phyloP scores from a whole-genome alignment of 371 early-diverging fungal species.

The Lichtheimia ornata region DNA sequence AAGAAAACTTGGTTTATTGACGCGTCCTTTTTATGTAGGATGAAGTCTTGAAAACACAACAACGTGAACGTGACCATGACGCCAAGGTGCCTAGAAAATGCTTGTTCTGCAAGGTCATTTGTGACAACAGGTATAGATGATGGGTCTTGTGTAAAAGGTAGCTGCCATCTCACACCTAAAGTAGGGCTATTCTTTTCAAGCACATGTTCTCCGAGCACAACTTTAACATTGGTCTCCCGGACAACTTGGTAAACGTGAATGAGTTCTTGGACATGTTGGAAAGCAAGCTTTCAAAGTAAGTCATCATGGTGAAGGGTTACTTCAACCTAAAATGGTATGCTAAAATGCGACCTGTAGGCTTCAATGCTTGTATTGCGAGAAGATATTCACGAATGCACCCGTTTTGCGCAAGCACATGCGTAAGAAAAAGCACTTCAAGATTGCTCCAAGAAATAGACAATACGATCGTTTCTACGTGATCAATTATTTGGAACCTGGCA shows the following conservation, averaged over 20 bases:
- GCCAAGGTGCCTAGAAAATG: conserved; percentile 78
- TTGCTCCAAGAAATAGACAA: conserved; percentile 83
- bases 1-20: not conserved
- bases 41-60: conserved; percentile 79
- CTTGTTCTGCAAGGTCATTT: conserved; percentile 86
- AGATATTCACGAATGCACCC: conserved; percentile 83
- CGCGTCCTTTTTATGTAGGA: conserved; percentile 32
- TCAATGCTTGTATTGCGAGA: conserved; percentile 95
- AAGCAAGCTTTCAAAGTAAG: conserved; percentile 70
- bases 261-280: conserved; percentile 84
- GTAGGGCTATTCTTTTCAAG: conserved; percentile 67
- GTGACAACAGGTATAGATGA: conserved; percentile 35
- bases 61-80: conserved; percentile 74
- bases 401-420: conserved; percentile 96
- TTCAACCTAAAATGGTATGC: not conserved
- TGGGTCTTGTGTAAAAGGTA: not conserved
- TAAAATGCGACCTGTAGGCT: conserved; percentile 44
- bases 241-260: conserved; percentile 87
- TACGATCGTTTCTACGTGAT: conserved; percentile 97
- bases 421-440: conserved; percentile 98
- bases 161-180: not conserved
- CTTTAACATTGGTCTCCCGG: conserved; percentile 93
- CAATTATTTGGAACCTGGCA: conserved; percentile 91
- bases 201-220: conserved; percentile 93
- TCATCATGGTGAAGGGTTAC: not conserved